A percentile compares a stretch with the other conserved stretches of the same genome.
Evolutionary conservation across 306 rosid species (phyloP).

Genomic region (Corylus americana): DNA sequence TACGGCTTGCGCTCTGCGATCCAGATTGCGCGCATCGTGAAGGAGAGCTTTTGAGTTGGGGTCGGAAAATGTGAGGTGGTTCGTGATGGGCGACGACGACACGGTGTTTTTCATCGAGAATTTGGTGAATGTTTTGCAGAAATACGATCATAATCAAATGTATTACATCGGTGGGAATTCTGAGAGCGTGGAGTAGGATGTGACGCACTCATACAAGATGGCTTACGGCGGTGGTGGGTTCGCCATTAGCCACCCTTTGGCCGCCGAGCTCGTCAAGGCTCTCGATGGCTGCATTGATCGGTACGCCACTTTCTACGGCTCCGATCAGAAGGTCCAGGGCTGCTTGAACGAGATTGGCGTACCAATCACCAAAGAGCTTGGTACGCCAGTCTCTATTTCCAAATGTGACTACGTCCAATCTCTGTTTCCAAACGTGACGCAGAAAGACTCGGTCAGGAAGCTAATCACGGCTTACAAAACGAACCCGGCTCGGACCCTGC

Average conservation of each 20-base stretch:
- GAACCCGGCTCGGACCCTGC: conserved; percentile 68
- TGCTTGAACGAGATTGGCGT: conserved; percentile 76
- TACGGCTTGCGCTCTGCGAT: conserved; percentile 69
- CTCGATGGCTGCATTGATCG: conserved; percentile 77
- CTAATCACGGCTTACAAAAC: conserved; percentile 17
- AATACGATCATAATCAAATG: conserved; percentile 79
- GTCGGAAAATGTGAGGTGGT: conserved; percentile 60
- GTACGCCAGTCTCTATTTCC: neutral
- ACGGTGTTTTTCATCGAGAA: conserved; percentile 68
- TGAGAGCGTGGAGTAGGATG: conserved; percentile 70
- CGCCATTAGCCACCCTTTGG: conserved; percentile 72
- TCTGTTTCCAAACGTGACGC: conserved; percentile 48
- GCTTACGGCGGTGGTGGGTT: conserved; percentile 85
- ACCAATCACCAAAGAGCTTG: conserved; percentile 64
- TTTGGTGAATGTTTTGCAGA: conserved; percentile 51
- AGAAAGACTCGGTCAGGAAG: conserved; percentile 27
- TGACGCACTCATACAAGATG: conserved; percentile 47
- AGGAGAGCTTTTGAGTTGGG: conserved; percentile 74
- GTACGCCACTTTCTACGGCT: conserved; percentile 51
- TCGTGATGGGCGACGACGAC: conserved; percentile 91
- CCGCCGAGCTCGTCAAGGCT: conserved; percentile 49
- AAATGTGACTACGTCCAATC: conserved; percentile 44
- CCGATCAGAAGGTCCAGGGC: conserved; percentile 68
- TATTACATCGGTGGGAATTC: conserved; percentile 76
- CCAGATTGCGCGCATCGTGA: conserved; percentile 65